Conservation (phyloP, 2,329 filamentous ascomycete species). For the Aspergillus sp. region DNA sequence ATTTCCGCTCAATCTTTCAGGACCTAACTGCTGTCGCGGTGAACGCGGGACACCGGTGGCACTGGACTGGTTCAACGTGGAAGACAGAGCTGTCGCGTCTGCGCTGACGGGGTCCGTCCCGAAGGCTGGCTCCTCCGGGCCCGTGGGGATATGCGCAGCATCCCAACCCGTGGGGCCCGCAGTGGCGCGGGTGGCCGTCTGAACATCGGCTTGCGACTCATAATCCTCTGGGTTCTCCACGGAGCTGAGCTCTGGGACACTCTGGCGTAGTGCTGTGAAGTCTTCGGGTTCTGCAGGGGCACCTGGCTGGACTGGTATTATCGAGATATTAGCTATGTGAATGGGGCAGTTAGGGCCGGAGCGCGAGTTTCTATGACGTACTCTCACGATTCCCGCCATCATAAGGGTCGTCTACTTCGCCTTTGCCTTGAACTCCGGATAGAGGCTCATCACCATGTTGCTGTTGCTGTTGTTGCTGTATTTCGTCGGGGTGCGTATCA, state of each 20-base stretch:
- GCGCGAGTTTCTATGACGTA: conserved; percentile 16
- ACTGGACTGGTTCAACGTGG: background rate
- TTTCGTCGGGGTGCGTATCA: conserved; percentile 18
- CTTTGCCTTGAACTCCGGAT: conserved; percentile 61
- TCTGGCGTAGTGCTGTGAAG: background rate
- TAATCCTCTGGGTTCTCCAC: background rate
- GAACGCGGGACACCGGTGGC: background rate
- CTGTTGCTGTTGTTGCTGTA: conserved; percentile 15
- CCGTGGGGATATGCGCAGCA: background rate
- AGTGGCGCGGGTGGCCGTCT: background rate
- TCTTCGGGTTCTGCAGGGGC: conserved; percentile 7
- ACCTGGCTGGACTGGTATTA: conserved; percentile 20
- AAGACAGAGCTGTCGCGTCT: background rate
- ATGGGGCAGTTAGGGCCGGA: conserved; percentile 8
- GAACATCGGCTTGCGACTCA: background rate
- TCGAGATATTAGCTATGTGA: background rate
- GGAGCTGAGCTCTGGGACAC: background rate
- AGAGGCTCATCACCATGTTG: conserved; percentile 54
- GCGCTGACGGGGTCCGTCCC: background rate
- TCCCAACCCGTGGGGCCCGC: background rate
- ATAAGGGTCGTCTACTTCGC: conserved; percentile 62
- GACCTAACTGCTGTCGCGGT: background rate
- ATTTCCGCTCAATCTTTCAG: background rate
- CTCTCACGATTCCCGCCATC: conserved; percentile 68
- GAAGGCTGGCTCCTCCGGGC: background rate